These are phyloP conservation scores for Camelina neglecta DNA, from an alignment of 345 rosid species.

Conservation along the genomic window DNA sequence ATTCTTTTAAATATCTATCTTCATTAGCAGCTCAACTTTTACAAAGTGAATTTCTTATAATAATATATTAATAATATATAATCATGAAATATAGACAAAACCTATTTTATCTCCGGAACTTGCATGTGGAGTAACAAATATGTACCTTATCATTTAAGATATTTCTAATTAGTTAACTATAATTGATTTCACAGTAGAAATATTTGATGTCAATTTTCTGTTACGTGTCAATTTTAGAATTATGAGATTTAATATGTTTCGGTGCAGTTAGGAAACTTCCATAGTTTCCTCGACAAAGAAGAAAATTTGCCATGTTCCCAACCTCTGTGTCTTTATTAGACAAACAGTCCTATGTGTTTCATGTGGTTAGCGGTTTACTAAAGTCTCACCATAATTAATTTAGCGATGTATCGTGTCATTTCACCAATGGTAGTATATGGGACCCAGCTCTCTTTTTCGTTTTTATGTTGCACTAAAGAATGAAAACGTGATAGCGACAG, in stretches of 20 bases:
- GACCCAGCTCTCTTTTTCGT: neutral
- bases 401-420: slow-evolving; percentile 23
- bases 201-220: neutral
- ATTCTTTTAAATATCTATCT: neutral
- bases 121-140: too few relatives aligned
- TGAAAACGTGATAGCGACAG: neutral
- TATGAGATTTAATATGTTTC: neutral
- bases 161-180: too few relatives aligned
- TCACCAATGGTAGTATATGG: neutral
- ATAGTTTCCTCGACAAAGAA: neutral
- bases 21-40: neutral
- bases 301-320: slow-evolving; percentile 2
- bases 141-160: too few relatives aligned
- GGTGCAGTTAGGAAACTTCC: neutral
- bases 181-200: neutral
- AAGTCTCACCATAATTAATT: slow-evolving; percentile 17
- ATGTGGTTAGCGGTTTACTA: slow-evolving; percentile 4
- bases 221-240: neutral
- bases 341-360: neutral
- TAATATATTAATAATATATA: too few relatives aligned
- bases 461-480: neutral
- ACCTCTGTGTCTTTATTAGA: neutral
- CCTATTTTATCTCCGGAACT: too few relatives aligned
- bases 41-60: too few relatives aligned
- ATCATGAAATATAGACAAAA: too few relatives aligned